Evolutionary conservation across 306 rosid genomes (phyloP).

Genomic region (Gynostemma pentaphyllum): DNA sequence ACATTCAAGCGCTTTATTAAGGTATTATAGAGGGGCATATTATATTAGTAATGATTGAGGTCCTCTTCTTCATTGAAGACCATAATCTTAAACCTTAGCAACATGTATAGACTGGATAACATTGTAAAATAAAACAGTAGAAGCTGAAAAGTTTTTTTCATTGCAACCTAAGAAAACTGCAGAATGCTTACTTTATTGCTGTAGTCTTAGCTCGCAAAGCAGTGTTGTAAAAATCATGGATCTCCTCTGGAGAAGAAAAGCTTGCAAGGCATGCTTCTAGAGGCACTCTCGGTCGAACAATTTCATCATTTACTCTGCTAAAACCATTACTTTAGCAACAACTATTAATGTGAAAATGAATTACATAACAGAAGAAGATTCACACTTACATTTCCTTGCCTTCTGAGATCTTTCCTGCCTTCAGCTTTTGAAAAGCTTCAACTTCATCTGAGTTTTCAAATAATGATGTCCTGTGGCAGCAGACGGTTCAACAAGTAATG

Average conservation of each 20-base stretch:
- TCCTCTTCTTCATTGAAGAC: background rate
- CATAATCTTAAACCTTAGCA: background rate
- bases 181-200: constrained; percentile 63
- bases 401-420: constrained; percentile 61
- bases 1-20: too few relatives aligned
- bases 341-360: constrained; percentile 2
- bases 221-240: constrained; percentile 84
- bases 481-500: constrained; percentile 3
- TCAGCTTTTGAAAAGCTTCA: constrained; percentile 57
- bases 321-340: constrained; percentile 24
- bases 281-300: constrained; percentile 96
- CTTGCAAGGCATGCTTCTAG: constrained; percentile 81
- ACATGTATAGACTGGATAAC: background rate
- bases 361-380: constrained; percentile 3
- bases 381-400: constrained; percentile 86
- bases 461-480: constrained; percentile 11
- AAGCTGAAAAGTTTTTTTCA: background rate
- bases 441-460: constrained; percentile 61
- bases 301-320: constrained; percentile 54
- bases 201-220: constrained; percentile 81
- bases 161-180: background rate
- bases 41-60: too few relatives aligned
- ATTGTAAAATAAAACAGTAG: background rate
- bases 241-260: constrained; percentile 86
- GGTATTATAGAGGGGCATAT: too few relatives aligned